Evolutionary conservation across 2,329 filamentous ascomycete species (phyloP), one percentile per base, ranked within the genome.

Genomic region (Pseudopithomyces maydicus): DNA sequence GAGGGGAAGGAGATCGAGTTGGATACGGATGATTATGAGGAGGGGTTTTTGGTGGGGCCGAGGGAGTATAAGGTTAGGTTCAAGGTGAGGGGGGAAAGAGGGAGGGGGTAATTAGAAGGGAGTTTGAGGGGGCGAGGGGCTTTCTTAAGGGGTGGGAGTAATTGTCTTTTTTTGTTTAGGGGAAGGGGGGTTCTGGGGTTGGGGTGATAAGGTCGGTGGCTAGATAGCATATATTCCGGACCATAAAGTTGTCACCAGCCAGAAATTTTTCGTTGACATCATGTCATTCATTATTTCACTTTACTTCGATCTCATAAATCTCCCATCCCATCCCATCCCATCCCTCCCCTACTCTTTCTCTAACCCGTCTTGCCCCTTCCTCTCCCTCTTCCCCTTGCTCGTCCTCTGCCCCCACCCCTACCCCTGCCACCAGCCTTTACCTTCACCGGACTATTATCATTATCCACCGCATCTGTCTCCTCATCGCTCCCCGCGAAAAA

Each of bases 11-110:
- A 78, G 35, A 73, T 82, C n/a, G 61, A 67, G 42, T 33, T 71
- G 0, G 69, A 77, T 51, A 60, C 60, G 1, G 50, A 64, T 7
- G 67, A 59, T 19, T 78, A 71, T 59, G 68, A 66, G 44, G 69
- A 75, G 23, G 76, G 74, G 0, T 70, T 80, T 26, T 61, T 76
- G 29, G 65, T 69, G 17, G 70, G 67, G 19, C 83, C 83, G 5
- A 76, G 78, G 63, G 80, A 81, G 0, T 86, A 85, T 60, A 68
- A 75, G 54, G 84, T 84, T 45, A 77, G 76, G 46, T 82, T 85
- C 58, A 75, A 70, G 15, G 80, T 82, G 11, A 75, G 84, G 23
- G 80, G 70, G 62, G 68, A 43, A 55, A 64, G 38, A 72, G 77
- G 57, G 59, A 58, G 11, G 60, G 66, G 46, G 68, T 73, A 6